These are phyloP conservation scores for Geranium rotundifolium DNA, from an alignment of 345 rosid species.

Conservation along the genomic window DNA sequence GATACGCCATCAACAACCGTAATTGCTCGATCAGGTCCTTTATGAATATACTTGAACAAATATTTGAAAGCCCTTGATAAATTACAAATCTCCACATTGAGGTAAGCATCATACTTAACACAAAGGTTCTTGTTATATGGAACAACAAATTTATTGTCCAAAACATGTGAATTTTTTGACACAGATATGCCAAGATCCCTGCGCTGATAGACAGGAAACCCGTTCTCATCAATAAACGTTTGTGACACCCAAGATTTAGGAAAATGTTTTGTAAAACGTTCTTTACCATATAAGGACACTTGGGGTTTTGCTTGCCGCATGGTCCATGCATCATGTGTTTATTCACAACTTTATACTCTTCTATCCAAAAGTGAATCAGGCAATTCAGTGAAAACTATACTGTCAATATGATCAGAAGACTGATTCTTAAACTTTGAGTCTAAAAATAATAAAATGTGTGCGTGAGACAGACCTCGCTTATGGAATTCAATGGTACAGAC, in stretches of 20 bases:
- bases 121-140: no score
- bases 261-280: neutral
- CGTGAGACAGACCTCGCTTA: neutral
- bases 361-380: neutral
- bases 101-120: neutral
- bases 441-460: no score
- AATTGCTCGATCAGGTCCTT: constrained; percentile 1
- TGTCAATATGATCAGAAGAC: neutral
- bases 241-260: neutral
- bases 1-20: no score
- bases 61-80: neutral
- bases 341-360: neutral
- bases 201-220: neutral
- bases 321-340: no score
- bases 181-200: neutral
- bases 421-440: no score
- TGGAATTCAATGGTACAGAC: constrained; percentile 1
- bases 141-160: no score
- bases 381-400: neutral
- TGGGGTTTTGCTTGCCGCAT: neutral
- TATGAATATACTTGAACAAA: constrained; percentile 4
- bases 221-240: neutral
- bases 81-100: no score
- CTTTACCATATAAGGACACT: neutral
- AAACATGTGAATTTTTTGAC: neutral